Evolutionary conservation across 768 basidiomycete species (phyloP).

Genomic region (Pseudohyphozyma bogoriensis): DNA sequence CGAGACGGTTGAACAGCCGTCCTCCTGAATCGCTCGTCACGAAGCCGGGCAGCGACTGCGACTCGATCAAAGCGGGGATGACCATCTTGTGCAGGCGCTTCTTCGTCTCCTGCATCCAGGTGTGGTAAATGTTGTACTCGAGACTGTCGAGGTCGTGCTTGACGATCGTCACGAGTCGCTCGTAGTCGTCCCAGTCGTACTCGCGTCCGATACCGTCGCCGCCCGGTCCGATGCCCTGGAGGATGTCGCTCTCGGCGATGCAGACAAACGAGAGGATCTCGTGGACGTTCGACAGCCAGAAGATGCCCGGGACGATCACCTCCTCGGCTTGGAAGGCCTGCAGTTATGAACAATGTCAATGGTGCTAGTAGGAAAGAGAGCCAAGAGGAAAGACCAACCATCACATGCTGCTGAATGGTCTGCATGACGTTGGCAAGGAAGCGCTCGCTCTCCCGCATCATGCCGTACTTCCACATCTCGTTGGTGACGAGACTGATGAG

Average conservation of each 20-base stretch:
- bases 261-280: conserved; percentile 99
- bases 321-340: conserved; percentile 74
- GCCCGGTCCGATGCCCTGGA: conserved; percentile 93
- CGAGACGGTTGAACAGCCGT: conserved; percentile 81
- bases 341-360: background rate
- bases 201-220: conserved; percentile 82
- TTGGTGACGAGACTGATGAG: conserved; percentile 96
- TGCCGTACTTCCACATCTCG: conserved; percentile 99
- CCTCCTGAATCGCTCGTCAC: conserved; percentile 90
- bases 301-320: conserved; percentile 89
- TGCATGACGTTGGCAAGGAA: conserved; percentile 99
- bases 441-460: conserved; percentile 91
- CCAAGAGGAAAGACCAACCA: conserved; percentile 52
- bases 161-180: conserved; percentile 90
- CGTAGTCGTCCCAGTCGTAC: conserved; percentile 95
- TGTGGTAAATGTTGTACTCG: conserved; percentile 99
- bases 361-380: background rate
- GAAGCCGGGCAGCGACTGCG: conserved; percentile 93
- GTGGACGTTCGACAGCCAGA: conserved; percentile 99
- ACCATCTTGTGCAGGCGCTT: conserved; percentile 94
- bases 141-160: conserved; percentile 96
- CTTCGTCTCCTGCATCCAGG: conserved; percentile 98
- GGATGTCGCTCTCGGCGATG: conserved; percentile 96
- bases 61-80: conserved; percentile 95
- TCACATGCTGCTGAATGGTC: conserved; percentile 89